Base-by-base conservation (phyloP, 176 grass and related monocot species). In the Oryza meyeriana region DNA sequence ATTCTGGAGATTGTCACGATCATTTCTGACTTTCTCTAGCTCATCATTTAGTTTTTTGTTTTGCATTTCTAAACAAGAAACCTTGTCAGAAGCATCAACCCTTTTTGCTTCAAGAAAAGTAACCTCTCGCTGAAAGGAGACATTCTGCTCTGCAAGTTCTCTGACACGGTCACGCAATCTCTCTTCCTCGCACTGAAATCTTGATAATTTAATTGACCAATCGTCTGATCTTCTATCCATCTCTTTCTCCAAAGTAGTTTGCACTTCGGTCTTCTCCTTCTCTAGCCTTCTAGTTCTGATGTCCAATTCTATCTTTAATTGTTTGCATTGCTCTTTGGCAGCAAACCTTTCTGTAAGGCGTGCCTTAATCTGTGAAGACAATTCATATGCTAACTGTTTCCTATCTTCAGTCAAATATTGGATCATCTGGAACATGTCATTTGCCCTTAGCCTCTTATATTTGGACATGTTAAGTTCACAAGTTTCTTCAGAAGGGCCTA, bases 91-190 rank as follows among this genome's bases (percentile, higher is more conserved):
- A 36, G 48, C 27, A 24, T 91, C 89, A 47, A 69, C 74, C 72
- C 85, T 87, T 55, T 80, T 84, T 77, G 80, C 84, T 81, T 94
- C 90, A 74, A 92, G 86, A 75, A 64, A 88, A 73, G 90, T 91
- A 85, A 94, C 71, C 76, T 98, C 92, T 87, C 95, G 93, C 81
- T 98, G 95, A 81, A 98, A 87, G 33, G 92, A 84, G 50, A 98
- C 92, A 84, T 98, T 98, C 66, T 98, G 87, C 70, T 98, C 95
- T 47, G 95, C 95, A 55, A 98, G 90, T 89, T 94, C 92, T 84
- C 92, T 91, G 41, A 98, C 90, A 39, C 90, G 84, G 65, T 98
- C 95, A 85, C 89, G 84, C 7, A 98, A 84, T 67, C 92, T 91
- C 84, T 94, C 87, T 76, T 98, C 95, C 82, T 98, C 95, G 61